phyloP scores from a whole-genome alignment of 2,329 filamentous ascomycete species.

The Aspergillus hiratsukae region DNA sequence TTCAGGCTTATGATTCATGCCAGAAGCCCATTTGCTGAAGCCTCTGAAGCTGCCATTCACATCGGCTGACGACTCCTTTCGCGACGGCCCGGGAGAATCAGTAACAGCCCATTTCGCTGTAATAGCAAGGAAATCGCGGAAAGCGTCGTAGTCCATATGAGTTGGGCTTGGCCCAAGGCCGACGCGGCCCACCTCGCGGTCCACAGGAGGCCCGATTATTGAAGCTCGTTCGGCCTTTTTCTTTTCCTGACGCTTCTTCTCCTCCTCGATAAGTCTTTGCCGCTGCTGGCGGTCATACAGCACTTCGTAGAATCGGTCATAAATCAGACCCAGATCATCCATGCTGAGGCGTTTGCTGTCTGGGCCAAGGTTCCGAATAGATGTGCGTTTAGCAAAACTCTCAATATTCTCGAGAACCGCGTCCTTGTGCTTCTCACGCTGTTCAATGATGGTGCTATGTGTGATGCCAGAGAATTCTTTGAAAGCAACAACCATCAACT shows the following conservation, averaged over 20 bases:
- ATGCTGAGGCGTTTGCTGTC: conserved; percentile 87
- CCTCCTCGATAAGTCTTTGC: conserved; percentile 71
- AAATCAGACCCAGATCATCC: conserved; percentile 83
- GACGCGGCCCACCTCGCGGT: conserved; percentile 77
- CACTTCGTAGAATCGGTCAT: conserved; percentile 89
- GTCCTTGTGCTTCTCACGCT: conserved; percentile 88
- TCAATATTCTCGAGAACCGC: conserved; percentile 93
- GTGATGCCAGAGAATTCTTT: conserved; percentile 97
- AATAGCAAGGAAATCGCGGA: conserved; percentile 85
- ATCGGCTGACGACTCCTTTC: conserved; percentile 45
- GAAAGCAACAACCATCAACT: conserved; percentile 98
- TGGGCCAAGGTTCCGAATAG: conserved; percentile 88
- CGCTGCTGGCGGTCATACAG: conserved; percentile 89
- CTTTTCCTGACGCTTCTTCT: conserved; percentile 60
- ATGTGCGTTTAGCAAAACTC: conserved; percentile 93
- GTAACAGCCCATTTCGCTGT: conserved; percentile 91
- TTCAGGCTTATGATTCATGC: conserved; percentile 57
- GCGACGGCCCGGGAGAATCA: conserved; percentile 66
- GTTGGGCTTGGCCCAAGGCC: conserved; percentile 84
- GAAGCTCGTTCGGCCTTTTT: conserved; percentile 47
- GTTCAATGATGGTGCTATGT: conserved; percentile 83
- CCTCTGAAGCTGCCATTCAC: conserved; percentile 54
- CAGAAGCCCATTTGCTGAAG: conserved; percentile 45
- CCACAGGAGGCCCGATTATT: conserved; percentile 44
- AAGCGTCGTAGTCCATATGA: conserved; percentile 95